Conservation (phyloP, 2,329 filamentous ascomycete genomes). For the Pyricularia grisea region DNA sequence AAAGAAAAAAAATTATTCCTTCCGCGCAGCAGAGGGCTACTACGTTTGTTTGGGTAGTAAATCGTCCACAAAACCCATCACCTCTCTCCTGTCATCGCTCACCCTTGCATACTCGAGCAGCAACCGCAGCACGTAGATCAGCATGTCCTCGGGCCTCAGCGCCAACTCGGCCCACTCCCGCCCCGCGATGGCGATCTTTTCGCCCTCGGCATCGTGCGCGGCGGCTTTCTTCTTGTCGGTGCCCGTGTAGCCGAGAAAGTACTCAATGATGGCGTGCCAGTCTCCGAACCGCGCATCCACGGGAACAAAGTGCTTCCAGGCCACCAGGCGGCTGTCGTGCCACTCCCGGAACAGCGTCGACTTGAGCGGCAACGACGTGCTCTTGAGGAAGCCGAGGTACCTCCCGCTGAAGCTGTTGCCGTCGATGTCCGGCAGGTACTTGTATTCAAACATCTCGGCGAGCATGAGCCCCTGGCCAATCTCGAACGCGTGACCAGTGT, state of each 20-base stretch:
- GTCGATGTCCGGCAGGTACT: constrained; percentile 69
- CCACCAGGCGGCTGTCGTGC: constrained; percentile 65
- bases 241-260: constrained; percentile 54
- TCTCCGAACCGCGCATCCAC: constrained; percentile 68
- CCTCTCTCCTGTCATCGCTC: constrained; percentile 38
- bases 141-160: constrained; percentile 63
- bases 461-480: constrained; percentile 30
- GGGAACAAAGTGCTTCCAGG: constrained; percentile 76
- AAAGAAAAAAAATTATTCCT: not conserved
- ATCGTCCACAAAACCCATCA: constrained; percentile 47
- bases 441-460: constrained; percentile 47
- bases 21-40: not conserved
- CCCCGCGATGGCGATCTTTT: constrained; percentile 55
- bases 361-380: constrained; percentile 65
- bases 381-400: constrained; percentile 60
- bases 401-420: constrained; percentile 63
- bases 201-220: constrained; percentile 46
- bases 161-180: constrained; percentile 61
- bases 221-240: not conserved
- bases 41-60: constrained; percentile 13
- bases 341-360: constrained; percentile 71
- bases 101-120: constrained; percentile 54
- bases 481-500: constrained; percentile 37
- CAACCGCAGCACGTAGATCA: constrained; percentile 58
- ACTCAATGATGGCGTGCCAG: constrained; percentile 64